These are phyloP conservation scores for Herpotrichia juniperi DNA, from an alignment of 2,329 filamentous ascomycete species.

Conservation along the genomic window DNA sequence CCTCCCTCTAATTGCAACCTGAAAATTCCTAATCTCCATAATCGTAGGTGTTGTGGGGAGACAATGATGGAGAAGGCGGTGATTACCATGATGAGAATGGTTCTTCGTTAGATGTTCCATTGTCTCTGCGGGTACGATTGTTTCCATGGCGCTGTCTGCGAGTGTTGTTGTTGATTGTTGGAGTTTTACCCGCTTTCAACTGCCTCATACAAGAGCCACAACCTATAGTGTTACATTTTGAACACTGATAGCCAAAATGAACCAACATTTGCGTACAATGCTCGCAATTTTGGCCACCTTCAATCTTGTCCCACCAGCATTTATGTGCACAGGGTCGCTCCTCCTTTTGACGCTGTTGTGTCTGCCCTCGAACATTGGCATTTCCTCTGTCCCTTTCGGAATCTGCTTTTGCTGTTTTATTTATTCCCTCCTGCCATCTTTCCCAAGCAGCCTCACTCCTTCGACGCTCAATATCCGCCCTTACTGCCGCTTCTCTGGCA, in stretches of 20 bases:
- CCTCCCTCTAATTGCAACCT: too few relatives aligned
- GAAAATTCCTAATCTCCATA: too few relatives aligned
- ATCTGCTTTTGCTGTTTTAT: not conserved
- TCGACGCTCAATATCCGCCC: not conserved
- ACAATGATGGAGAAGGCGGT: too few relatives aligned
- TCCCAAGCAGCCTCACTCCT: not conserved
- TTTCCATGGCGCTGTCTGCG: too few relatives aligned
- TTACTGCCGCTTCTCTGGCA: not conserved
- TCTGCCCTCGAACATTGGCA: not conserved
- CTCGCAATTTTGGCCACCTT: not conserved
- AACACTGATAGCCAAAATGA: not conserved
- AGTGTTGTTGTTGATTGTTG: too few relatives aligned
- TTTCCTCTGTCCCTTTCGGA: not conserved
- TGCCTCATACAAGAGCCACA: not conserved
- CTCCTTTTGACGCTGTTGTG: not conserved
- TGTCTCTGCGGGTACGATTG: too few relatives aligned
- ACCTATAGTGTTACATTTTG: not conserved
- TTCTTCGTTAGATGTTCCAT: too few relatives aligned
- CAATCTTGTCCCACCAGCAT: not conserved
- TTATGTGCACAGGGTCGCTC: not conserved
- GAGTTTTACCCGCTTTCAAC: too few relatives aligned
- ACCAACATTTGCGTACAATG: not conserved
- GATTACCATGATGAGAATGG: too few relatives aligned
- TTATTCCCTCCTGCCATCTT: not conserved
- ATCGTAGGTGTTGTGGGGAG: too few relatives aligned